Evolutionary conservation across 495 filamentous ascomycete species (phyloP).

Genomic region (Amphirosellinia nigrospora): DNA sequence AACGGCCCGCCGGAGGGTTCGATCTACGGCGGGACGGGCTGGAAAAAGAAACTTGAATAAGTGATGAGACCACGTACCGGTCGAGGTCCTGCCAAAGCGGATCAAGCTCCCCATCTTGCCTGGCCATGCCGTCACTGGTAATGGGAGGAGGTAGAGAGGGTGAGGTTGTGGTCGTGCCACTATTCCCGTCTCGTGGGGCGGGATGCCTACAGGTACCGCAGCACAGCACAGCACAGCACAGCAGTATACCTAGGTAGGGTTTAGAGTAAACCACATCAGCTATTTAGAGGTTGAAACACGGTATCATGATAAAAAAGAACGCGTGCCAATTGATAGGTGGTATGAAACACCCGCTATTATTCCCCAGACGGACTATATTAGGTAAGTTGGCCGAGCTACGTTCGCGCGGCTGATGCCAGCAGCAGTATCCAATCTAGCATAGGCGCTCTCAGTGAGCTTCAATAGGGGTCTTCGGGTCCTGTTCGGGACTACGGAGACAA

Average conservation of each 20-base stretch:
- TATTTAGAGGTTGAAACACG: slow-evolving; percentile 6
- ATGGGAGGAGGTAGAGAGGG: slow-evolving; percentile 16
- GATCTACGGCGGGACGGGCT: slow-evolving; percentile 6
- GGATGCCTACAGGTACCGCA: slow-evolving; percentile 8
- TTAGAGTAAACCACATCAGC: slow-evolving; percentile 14
- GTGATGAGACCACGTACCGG: slow-evolving; percentile 50
- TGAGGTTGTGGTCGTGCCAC: slow-evolving; percentile 34
- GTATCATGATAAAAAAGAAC: slow-evolving; percentile 10
- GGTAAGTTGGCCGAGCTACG: slow-evolving; percentile 5
- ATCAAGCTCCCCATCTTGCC: slow-evolving; percentile 61
- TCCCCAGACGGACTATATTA: slow-evolving; percentile 5
- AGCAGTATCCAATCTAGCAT: background rate
- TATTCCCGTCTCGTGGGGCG: slow-evolving; percentile 25
- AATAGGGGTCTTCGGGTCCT: background rate
- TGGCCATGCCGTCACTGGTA: slow-evolving; percentile 42
- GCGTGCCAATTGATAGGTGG: slow-evolving; percentile 9
- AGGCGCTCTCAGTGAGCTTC: no score
- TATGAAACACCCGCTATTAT: slow-evolving; percentile 7
- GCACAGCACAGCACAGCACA: no score
- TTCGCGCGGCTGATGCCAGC: background rate
- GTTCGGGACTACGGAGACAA: background rate
- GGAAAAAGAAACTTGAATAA: slow-evolving; percentile 4
- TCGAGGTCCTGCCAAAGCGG: slow-evolving; percentile 74
- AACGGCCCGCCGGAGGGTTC: slow-evolving; percentile 22
- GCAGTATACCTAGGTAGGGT: slow-evolving; percentile 4